phyloP scores from a whole-genome alignment of 306 rosid genomes.

The Medicago arabica region DNA sequence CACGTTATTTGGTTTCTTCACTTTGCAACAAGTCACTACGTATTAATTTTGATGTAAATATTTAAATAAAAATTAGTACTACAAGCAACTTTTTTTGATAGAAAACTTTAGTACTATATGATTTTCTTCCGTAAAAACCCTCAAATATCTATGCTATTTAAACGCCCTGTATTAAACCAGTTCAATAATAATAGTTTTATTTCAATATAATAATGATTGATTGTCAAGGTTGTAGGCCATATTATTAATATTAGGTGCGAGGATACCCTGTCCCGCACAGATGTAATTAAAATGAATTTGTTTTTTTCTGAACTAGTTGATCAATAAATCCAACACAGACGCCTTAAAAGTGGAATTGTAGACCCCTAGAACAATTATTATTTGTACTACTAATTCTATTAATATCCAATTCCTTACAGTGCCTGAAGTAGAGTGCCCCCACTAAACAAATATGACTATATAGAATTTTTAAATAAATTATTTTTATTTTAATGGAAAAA shows the following conservation, averaged over 20 bases:
- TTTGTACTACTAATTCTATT: neutral
- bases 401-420: neutral
- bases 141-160: neutral
- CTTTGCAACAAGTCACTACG: neutral
- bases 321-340: conserved; percentile 10
- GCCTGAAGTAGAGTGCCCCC: neutral
- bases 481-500: neutral
- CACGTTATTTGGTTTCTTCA: neutral
- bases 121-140: neutral
- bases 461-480: neutral
- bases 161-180: neutral
- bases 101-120: too few species aligned
- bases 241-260: neutral
- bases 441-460: neutral
- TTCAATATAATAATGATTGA: neutral
- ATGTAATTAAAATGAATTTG: conserved; percentile 1
- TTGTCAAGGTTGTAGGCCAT: conserved; percentile 1
- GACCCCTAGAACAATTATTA: neutral
- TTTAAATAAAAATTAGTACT: too few species aligned
- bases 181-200: neutral
- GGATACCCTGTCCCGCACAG: conserved; percentile 3
- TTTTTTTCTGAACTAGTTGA: conserved; percentile 22
- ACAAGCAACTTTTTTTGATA: too few species aligned
- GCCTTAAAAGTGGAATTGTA: neutral
- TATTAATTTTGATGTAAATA: too few species aligned